Evolutionary conservation across 2,329 filamentous ascomycete genomes (phyloP).

Genomic region (Paraphoma chrysanthemicola): DNA sequence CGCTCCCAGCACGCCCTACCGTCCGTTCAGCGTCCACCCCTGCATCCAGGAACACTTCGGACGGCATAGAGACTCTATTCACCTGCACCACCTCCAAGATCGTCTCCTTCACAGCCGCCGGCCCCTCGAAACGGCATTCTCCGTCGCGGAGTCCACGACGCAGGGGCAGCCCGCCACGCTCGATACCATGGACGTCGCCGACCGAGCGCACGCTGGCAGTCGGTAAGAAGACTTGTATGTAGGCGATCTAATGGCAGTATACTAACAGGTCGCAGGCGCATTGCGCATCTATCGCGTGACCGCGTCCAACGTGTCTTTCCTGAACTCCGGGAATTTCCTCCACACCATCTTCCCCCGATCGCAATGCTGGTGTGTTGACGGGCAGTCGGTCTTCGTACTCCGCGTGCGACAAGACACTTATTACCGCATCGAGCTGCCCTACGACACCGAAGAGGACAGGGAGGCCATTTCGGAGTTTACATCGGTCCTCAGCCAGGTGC

Average conservation of each 20-base stretch:
- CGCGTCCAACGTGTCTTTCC: constrained; percentile 79
- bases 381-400: constrained; percentile 83
- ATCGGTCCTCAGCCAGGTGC: constrained; percentile 71
- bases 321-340: constrained; percentile 83
- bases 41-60: constrained; percentile 48
- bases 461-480: constrained; percentile 72
- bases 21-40: constrained; percentile 37
- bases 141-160: constrained; percentile 29
- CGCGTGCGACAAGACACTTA: constrained; percentile 84
- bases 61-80: constrained; percentile 73
- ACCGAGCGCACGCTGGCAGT: constrained; percentile 82
- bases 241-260: not conserved
- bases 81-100: constrained; percentile 77
- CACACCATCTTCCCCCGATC: constrained; percentile 89
- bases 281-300: constrained; percentile 86
- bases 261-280: constrained; percentile 59
- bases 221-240: constrained; percentile 57
- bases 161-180: constrained; percentile 62
- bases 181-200: constrained; percentile 75
- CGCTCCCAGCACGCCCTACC: constrained; percentile 52
- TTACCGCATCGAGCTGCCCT: constrained; percentile 87
- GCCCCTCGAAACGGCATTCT: constrained; percentile 44
- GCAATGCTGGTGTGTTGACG: constrained; percentile 93
- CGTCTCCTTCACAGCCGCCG: constrained; percentile 63
- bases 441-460: constrained; percentile 68